Percentiles rank a stretch among this genome's conserved stretches.
Evolutionary conservation across 306 rosid species (phyloP).

Genomic region (Ochetophila trinervis): DNA sequence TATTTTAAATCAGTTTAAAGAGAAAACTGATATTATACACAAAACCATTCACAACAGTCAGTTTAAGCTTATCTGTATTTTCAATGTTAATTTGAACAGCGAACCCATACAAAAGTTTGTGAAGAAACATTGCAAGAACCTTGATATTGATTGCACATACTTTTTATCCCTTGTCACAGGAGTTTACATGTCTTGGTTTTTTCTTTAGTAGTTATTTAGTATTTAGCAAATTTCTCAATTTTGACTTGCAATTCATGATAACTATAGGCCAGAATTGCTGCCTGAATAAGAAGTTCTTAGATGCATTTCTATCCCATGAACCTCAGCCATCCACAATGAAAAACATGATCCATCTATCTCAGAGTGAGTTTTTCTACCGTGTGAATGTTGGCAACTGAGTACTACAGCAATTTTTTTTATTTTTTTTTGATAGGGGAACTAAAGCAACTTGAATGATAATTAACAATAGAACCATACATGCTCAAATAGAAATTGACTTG

Average conservation of each 20-base stretch:
- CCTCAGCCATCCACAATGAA: slow-evolving; percentile 91
- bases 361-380: slow-evolving; percentile 47
- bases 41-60: background rate
- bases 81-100: slow-evolving; percentile 28
- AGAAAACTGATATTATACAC: background rate
- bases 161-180: slow-evolving; percentile 72
- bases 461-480: no score
- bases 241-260: background rate
- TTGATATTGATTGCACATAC: slow-evolving; percentile 64
- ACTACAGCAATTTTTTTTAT: no score
- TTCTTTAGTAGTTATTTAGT: no score
- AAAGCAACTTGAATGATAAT: background rate
- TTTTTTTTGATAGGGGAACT: no score
- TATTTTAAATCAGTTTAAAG: no score
- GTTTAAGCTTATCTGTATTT: background rate
- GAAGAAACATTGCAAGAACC: slow-evolving; percentile 45
- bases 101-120: slow-evolving; percentile 40
- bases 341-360: slow-evolving; percentile 84
- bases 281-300: slow-evolving; percentile 35
- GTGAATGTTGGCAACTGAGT: background rate
- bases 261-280: slow-evolving; percentile 69
- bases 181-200: slow-evolving; percentile 1
- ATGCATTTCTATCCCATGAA: slow-evolving; percentile 67
- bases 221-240: background rate
- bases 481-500: no score